A percentile compares a stretch with the other conserved stretches of the same genome.
These are phyloP conservation scores for Eucalyptus regnans DNA, from an alignment of 345 rosid genomes.

Conservation along the genomic window DNA sequence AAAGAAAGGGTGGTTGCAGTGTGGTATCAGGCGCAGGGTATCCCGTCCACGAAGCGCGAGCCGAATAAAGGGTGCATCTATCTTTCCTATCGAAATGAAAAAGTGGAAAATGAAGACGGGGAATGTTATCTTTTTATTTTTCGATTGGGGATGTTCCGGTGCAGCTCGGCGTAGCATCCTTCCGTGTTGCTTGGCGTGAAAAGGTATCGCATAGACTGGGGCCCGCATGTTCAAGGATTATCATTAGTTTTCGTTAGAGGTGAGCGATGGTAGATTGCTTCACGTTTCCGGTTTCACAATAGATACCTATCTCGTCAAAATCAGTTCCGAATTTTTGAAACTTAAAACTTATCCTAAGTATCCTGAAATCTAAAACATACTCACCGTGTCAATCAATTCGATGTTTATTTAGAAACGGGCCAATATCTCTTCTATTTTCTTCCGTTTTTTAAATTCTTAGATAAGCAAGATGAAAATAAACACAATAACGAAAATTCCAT, in stretches of 20 bases:
- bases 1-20: neutral
- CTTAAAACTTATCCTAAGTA: too few relatives aligned
- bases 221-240: neutral
- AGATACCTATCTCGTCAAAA: accelerated
- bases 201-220: neutral
- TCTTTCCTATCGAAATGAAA: neutral
- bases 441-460: neutral
- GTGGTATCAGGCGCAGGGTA: neutral
- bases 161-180: neutral
- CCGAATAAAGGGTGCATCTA: neutral
- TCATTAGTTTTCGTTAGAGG: neutral
- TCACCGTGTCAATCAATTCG: too few relatives aligned
- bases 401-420: too few relatives aligned
- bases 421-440: too few relatives aligned
- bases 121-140: neutral
- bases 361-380: accelerated
- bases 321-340: too few relatives aligned
- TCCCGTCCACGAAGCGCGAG: neutral
- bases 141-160: neutral
- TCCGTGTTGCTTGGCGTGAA: neutral
- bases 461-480: neutral
- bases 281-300: accelerated
- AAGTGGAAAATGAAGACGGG: neutral
- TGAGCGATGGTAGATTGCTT: neutral
- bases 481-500: neutral